These are phyloP conservation scores for Fraxinus anomala DNA, from an alignment of 257 asterid genomes.

Conservation along the genomic window DNA sequence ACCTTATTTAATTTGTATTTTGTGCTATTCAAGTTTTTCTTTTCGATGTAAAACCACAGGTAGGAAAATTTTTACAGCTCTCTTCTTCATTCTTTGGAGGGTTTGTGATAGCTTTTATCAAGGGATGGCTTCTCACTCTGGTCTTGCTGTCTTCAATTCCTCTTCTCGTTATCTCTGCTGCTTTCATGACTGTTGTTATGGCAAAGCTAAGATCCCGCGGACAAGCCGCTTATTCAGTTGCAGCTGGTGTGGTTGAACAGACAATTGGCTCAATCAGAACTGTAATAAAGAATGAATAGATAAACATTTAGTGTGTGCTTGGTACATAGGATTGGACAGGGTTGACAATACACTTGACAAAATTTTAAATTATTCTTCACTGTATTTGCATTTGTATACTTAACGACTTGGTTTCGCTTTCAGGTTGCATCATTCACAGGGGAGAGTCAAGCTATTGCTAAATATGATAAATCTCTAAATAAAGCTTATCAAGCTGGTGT, in stretches of 20 bases:
- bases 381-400: neutral
- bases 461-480: constrained; percentile 45
- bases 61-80: constrained; percentile 62
- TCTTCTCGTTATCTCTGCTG: constrained; percentile 46
- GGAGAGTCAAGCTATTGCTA: constrained; percentile 47
- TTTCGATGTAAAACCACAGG: constrained; percentile 29
- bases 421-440: constrained; percentile 78
- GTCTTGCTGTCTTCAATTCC: constrained; percentile 65
- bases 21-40: neutral
- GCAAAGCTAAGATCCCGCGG: constrained; percentile 37
- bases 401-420: neutral
- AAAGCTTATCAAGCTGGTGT: constrained; percentile 53
- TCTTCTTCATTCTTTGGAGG: constrained; percentile 60
- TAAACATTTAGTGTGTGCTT: neutral
- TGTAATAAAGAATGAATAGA: constrained; percentile 30
- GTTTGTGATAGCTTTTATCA: constrained; percentile 49
- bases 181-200: constrained; percentile 46
- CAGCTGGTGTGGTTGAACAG: constrained; percentile 61
- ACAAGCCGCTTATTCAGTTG: constrained; percentile 60
- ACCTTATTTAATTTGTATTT: neutral
- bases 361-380: neutral
- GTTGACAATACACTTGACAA: neutral
- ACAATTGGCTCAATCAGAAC: constrained; percentile 64
- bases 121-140: constrained; percentile 68
- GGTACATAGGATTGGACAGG: neutral